Conservation (phyloP, 2,329 filamentous ascomycete genomes). For the Scorias spongiosa region DNA sequence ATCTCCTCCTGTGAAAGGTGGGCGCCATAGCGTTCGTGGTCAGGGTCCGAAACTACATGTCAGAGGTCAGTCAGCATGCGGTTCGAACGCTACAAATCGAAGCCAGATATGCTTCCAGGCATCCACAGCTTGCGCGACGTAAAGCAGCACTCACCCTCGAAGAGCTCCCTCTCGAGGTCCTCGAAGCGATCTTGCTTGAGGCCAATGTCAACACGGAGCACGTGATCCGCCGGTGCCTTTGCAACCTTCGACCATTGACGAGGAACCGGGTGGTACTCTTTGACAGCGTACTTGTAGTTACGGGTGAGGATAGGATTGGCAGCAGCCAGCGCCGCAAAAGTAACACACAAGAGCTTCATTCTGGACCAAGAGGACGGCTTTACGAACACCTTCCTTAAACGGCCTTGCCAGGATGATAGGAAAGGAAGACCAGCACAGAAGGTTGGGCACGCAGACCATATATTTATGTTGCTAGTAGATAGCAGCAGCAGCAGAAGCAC, state of each 20-base stretch:
- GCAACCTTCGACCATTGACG: slow-evolving; percentile 32
- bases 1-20: slow-evolving; percentile 39
- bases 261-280: slow-evolving; percentile 40
- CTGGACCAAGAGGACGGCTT: too few species aligned
- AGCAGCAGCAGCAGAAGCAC: too few species aligned
- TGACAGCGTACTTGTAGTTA: slow-evolving; percentile 35
- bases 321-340: slow-evolving; percentile 6
- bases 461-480: too few species aligned
- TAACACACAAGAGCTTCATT: slow-evolving; percentile 5
- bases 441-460: too few species aligned
- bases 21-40: slow-evolving; percentile 30
- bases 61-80: too few species aligned
- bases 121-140: background rate
- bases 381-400: slow-evolving; percentile 1
- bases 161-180: slow-evolving; percentile 40
- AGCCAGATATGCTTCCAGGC: background rate
- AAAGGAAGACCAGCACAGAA: background rate
- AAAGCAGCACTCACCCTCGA: slow-evolving; percentile 27
- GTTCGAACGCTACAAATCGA: too few species aligned
- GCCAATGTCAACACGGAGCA: slow-evolving; percentile 41
- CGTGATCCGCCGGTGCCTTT: background rate
- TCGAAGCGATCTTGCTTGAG: slow-evolving; percentile 42
- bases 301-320: slow-evolving; percentile 5
- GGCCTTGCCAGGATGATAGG: background rate
- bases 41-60: slow-evolving; percentile 38